A percentile compares a stretch with the other conserved stretches of the same genome.
phyloP scores from a whole-genome alignment of 2,329 filamentous ascomycete genomes.

The Cladorrhinum sp. region DNA sequence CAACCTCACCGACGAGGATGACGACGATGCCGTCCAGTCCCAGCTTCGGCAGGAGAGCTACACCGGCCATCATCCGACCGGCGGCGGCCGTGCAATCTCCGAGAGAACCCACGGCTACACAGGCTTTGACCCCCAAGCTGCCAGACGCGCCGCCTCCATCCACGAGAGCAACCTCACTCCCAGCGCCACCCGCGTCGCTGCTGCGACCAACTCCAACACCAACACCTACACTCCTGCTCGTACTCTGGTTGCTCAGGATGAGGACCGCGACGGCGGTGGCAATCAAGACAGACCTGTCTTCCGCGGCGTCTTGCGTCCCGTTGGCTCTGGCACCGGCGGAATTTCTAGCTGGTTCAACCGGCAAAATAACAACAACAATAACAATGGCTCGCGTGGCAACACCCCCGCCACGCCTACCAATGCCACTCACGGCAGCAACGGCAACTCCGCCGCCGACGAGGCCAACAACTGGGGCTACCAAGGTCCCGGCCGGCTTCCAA shows the following conservation, averaged over 20 bases:
- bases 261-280: too few relatives aligned
- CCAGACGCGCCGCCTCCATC: not conserved
- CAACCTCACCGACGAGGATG: not conserved
- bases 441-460: not conserved
- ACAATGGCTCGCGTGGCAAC: too few relatives aligned
- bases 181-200: not conserved
- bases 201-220: too few relatives aligned
- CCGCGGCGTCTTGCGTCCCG: too few relatives aligned
- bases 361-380: too few relatives aligned
- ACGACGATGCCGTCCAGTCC: not conserved
- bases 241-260: not conserved
- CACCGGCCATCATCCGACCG: not conserved
- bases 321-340: too few relatives aligned
- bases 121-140: not conserved
- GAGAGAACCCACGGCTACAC: not conserved
- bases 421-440: too few relatives aligned
- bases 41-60: conserved; percentile 2
- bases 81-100: not conserved
- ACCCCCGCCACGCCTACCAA: too few relatives aligned
- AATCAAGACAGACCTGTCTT: too few relatives aligned
- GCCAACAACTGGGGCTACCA: not conserved
- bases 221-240: too few relatives aligned
- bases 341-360: too few relatives aligned
- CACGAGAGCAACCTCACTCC: not conserved
- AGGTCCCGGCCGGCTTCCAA: not conserved